Conservation (phyloP, 192 early-diverging fungal genomes). For the Gaertneriomyces semiglobifer region DNA sequence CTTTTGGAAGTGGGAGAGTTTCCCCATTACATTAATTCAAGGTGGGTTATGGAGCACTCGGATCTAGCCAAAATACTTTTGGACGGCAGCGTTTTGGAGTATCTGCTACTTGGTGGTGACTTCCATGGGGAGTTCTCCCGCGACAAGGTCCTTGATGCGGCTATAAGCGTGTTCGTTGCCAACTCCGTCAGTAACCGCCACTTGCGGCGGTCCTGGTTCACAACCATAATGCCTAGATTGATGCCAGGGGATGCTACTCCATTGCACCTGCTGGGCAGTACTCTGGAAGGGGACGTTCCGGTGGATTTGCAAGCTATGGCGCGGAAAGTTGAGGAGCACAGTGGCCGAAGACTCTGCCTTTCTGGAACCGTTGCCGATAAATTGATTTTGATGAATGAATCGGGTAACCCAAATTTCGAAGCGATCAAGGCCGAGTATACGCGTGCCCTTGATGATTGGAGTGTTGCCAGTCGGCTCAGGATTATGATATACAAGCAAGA, state of each 20-base stretch:
- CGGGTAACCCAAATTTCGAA: no score
- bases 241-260: no score
- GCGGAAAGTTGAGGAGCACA: no score
- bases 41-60: slow-evolving; percentile 55
- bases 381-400: no score
- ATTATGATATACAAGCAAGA: background rate
- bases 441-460: background rate
- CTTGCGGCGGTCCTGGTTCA: no score
- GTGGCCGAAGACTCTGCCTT: no score
- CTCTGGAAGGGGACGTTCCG: no score
- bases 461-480: slow-evolving; percentile 1
- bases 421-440: background rate
- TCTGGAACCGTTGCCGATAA: no score
- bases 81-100: slow-evolving; percentile 54
- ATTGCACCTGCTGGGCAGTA: no score
- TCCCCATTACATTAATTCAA: slow-evolving; percentile 35
- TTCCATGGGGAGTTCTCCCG: slow-evolving; percentile 13
- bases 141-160: slow-evolving; percentile 25
- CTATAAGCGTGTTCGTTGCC: background rate
- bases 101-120: slow-evolving; percentile 28
- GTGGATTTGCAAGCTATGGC: no score
- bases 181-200: no score
- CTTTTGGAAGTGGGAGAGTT: background rate
- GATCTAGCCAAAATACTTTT: slow-evolving; percentile 48
- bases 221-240: no score